Conservation (phyloP, 1,284 basidiomycete genomes). For the Porogramme epimiltina region DNA sequence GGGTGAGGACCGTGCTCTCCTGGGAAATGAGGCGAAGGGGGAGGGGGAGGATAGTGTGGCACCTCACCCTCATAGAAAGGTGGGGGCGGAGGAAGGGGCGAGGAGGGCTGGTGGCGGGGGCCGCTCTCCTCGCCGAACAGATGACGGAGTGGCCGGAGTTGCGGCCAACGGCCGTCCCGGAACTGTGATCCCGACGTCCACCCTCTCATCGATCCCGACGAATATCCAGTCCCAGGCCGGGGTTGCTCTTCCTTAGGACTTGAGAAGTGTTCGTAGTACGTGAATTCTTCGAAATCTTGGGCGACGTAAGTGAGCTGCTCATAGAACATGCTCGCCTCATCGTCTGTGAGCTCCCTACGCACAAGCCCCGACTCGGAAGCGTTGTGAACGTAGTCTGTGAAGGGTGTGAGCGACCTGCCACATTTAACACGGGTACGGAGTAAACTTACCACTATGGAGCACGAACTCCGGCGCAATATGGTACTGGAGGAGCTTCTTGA, state of each 20-base stretch:
- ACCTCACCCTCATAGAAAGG: neutral
- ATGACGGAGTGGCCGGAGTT: too few species aligned
- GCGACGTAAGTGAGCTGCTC: neutral
- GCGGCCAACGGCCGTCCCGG: too few species aligned
- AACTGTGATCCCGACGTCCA: too few species aligned
- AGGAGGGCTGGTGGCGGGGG: too few species aligned
- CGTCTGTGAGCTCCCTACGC: neutral
- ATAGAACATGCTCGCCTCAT: neutral
- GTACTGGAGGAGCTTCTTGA: conserved; percentile 67
- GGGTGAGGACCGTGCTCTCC: neutral
- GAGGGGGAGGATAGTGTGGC: neutral
- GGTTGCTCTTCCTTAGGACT: too few species aligned
- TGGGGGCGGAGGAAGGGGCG: neutral
- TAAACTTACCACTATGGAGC: conserved; percentile 52
- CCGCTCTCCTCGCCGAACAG: too few species aligned
- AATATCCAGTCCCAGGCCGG: too few species aligned
- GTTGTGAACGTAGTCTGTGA: conserved; percentile 28
- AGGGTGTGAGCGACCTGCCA: neutral
- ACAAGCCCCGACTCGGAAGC: conserved; percentile 19
- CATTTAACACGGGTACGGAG: neutral
- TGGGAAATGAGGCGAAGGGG: neutral
- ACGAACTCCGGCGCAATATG: conserved; percentile 64
- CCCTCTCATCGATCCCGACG: too few species aligned
- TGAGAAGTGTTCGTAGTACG: too few species aligned
- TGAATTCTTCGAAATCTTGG: too few species aligned